Evolutionary conservation across 805 yeast genomes (phyloP), one percentile per base, ranked within the genome.

Genomic region (Zygoascus flipseniorum): DNA sequence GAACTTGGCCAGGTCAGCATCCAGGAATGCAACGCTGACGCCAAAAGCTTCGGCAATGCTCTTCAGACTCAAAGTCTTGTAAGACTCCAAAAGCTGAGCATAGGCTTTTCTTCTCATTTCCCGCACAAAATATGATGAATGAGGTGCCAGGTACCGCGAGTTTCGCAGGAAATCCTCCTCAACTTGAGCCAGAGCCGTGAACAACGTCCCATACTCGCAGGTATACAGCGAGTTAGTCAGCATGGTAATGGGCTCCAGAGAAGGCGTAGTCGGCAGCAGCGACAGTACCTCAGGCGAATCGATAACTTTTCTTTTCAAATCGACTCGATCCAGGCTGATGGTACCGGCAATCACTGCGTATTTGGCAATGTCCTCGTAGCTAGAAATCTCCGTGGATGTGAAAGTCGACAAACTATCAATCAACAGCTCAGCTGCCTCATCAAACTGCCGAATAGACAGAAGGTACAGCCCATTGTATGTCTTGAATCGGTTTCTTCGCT

Each of bases 21-120:
- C 99, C 64, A 93, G 74, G 65, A 89, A 93, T 52, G 85, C 93
- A 51, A 82, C 83, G 52, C 85, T 76, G n/a, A 93, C 95, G 52
- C 93, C 92, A 73, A 93, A 93, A 51, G 88, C 88, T 56, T 81
- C 82, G 18, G 98, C 97, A 98, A 93, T 93, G 32, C 96, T 86
- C 69, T 83, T 85, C 59, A 92, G 69, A 18, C 96, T 86, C 58
- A 93, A 75, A 1, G 97, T 85, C 73, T 88, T 89, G 76, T 93
- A 93, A 58, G 96, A 86, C 72, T 93, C 98, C 65, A 93, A 78
- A 63, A 93, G 76, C 72, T 93, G 99, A 1, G 95, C 82, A 66
- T 93, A 93, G 1, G 96, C 97, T 70, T 88, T 89, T 68, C 95
- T 83, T 72, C 99, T 81, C 84, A 93, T 79, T 69, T 92, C 98